Base-by-base conservation (phyloP, 257 asterid species). In the Solanum microdontum region DNA sequence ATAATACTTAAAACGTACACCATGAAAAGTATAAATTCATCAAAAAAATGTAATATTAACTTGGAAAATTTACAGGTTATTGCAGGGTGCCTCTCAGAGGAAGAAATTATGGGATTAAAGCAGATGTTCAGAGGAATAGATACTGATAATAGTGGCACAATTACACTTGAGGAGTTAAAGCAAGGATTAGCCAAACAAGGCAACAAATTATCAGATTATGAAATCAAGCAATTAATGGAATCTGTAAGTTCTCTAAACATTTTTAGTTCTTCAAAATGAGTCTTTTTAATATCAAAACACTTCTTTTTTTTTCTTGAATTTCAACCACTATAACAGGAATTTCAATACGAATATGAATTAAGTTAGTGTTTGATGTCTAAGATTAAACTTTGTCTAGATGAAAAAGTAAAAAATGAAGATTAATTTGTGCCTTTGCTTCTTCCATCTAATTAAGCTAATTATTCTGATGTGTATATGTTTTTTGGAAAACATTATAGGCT, bases 51-150 rank as follows among this genome's bases (percentile, higher is more conserved):
- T 23, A 39, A 9, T 28, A 28, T 32, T 83, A 68, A 83, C 85
- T 55, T 82, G 88, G 85, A 85, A 73, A 58, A 83, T 3, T 75
- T 74, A 33, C 68, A 92, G 96, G 95, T 92, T 8, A 92, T 92
- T 4, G 94, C 95, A 12, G 95, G 96, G 19, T 93, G 96, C 88
- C 84, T 93, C 64, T 93, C 97, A 1, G 94, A 94, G 88, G 97
- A 94, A 89, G 95, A 94, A 88, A 93, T 93, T 84, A 91, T 89
- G 92, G 95, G 97, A 64, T 80, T 93, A 91, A 94, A 94, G 86
- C 90, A 93, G 87, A 92, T 93, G 97, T 94, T 94, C 93, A 94
- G 89, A 87, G 93, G 94, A 80, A 94, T 94, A 92, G 96, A 94
- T 28, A 84, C 92, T 10, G 96, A 94, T 84, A 91, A 89, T 89